Evolutionary conservation across 768 basidiomycete species (phyloP).

Genomic region (Lactarius sanguifluus): DNA sequence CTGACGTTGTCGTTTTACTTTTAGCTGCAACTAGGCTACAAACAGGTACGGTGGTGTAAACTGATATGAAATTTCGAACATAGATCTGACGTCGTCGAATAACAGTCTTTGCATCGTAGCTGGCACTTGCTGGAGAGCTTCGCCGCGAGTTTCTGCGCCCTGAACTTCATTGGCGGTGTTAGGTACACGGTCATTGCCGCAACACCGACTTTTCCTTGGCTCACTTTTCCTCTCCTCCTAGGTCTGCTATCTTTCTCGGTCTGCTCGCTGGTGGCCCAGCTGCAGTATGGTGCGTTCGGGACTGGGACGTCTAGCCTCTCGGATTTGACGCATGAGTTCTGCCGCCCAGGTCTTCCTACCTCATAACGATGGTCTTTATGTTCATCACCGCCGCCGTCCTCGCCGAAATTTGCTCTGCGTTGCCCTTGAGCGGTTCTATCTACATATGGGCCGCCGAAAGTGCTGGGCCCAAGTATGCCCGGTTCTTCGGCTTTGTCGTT

Average conservation of each 20-base stretch:
- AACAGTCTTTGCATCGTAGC: slow-evolving; percentile 79
- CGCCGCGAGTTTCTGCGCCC: slow-evolving; percentile 82
- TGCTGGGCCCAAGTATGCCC: slow-evolving; percentile 81
- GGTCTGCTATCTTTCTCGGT: slow-evolving; percentile 78
- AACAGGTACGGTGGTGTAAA: slow-evolving; percentile 52
- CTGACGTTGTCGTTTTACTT: slow-evolving; percentile 44
- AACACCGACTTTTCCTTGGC: slow-evolving; percentile 11
- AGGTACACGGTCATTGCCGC: slow-evolving; percentile 41
- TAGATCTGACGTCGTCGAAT: slow-evolving; percentile 4
- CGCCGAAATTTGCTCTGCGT: slow-evolving; percentile 88
- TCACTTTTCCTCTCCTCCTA: slow-evolving; percentile 34
- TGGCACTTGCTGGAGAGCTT: slow-evolving; percentile 86
- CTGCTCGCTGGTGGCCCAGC: slow-evolving; percentile 84
- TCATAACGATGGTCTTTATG: slow-evolving; percentile 85
- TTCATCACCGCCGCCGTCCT: slow-evolving; percentile 82
- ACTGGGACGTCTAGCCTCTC: neutral
- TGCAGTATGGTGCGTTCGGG: slow-evolving; percentile 64
- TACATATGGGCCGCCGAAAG: slow-evolving; percentile 95
- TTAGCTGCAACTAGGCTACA: slow-evolving; percentile 76
- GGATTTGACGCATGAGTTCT: slow-evolving; percentile 21
- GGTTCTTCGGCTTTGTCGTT: slow-evolving; percentile 86
- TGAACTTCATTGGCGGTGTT: slow-evolving; percentile 88
- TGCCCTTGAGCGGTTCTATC: slow-evolving; percentile 86
- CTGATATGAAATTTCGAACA: neutral
- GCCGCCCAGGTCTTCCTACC: slow-evolving; percentile 70